These are phyloP conservation scores for Fusarium irregulare DNA, from an alignment of 2,329 filamentous ascomycete species.

Conservation along the genomic window DNA sequence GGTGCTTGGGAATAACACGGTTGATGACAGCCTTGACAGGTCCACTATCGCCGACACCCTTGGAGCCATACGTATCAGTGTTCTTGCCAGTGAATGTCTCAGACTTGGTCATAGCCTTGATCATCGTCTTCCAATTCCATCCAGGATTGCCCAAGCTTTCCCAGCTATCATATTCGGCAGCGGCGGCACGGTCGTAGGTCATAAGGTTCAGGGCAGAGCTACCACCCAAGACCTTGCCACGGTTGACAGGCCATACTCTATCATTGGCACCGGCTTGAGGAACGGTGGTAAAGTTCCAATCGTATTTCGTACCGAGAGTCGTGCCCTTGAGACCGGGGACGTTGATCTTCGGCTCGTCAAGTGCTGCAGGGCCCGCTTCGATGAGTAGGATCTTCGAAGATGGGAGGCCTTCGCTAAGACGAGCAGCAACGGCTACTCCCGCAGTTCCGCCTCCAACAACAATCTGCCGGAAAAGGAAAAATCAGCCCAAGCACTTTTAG, in stretches of 20 bases:
- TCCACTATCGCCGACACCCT: slow-evolving; percentile 36
- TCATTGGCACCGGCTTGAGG: slow-evolving; percentile 43
- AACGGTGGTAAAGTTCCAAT: slow-evolving; percentile 45
- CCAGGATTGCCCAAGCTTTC: slow-evolving; percentile 51
- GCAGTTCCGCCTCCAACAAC: slow-evolving; percentile 50
- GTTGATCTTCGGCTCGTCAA: slow-evolving; percentile 23
- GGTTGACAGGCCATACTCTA: slow-evolving; percentile 35
- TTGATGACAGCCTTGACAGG: slow-evolving; percentile 50
- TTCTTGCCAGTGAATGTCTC: slow-evolving; percentile 39
- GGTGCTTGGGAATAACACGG: slow-evolving; percentile 56
- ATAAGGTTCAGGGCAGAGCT: slow-evolving; percentile 49
- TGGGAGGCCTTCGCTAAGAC: slow-evolving; percentile 45
- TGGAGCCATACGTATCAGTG: slow-evolving; percentile 39
- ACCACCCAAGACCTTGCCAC: slow-evolving; percentile 47
- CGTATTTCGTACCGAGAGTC: slow-evolving; percentile 45
- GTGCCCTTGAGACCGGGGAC: slow-evolving; percentile 18
- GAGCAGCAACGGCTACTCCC: slow-evolving; percentile 48
- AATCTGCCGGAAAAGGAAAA: slow-evolving; percentile 16
- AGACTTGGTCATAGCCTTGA: slow-evolving; percentile 26
- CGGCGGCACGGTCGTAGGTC: slow-evolving; percentile 46
- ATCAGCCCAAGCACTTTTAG: background rate
- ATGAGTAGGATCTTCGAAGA: slow-evolving; percentile 25
- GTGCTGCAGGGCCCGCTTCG: slow-evolving; percentile 12
- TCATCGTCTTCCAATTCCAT: slow-evolving; percentile 51
- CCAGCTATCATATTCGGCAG: slow-evolving; percentile 51